Percentiles rank a stretch among this genome's conserved stretches.
Evolutionary conservation across 495 filamentous ascomycete species (phyloP).

Genomic region (Astrothelium subdiscretum): DNA sequence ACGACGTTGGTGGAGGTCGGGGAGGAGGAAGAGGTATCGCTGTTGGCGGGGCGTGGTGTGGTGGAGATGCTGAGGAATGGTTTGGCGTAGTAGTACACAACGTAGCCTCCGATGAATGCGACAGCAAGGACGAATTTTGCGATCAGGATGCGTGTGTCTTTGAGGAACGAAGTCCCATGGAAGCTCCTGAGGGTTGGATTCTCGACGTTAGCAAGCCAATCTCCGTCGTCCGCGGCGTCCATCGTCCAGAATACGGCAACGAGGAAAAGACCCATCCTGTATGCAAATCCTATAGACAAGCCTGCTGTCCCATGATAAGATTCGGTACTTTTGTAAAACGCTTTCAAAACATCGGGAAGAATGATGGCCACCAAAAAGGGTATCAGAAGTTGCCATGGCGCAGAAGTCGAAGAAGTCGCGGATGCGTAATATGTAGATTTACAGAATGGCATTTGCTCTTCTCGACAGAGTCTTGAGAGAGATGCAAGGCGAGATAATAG

Average conservation of each 20-base stretch:
- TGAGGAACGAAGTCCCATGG: slow-evolving; percentile 33
- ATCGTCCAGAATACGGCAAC: slow-evolving; percentile 78
- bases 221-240: slow-evolving; percentile 79
- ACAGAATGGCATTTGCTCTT: slow-evolving; percentile 97
- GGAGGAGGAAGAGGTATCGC: slow-evolving; percentile 9
- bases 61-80: slow-evolving; percentile 27
- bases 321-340: slow-evolving; percentile 61
- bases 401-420: slow-evolving; percentile 80
- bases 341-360: slow-evolving; percentile 66
- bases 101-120: slow-evolving; percentile 45
- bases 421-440: slow-evolving; percentile 92
- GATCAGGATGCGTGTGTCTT: slow-evolving; percentile 59
- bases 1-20: slow-evolving; percentile 15
- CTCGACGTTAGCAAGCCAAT: slow-evolving; percentile 59
- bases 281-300: slow-evolving; percentile 68
- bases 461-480: slow-evolving; percentile 84
- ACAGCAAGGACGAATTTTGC: slow-evolving; percentile 64
- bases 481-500: slow-evolving; percentile 71
- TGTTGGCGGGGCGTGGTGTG: slow-evolving; percentile 21
- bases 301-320: slow-evolving; percentile 79
- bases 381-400: slow-evolving; percentile 76
- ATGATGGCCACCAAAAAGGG: slow-evolving; percentile 61
- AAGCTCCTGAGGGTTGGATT: slow-evolving; percentile 26
- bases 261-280: slow-evolving; percentile 65
- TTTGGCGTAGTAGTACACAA: slow-evolving; percentile 22